A percentile compares a stretch with the other conserved stretches of the same genome.
Conservation (phyloP, 2,329 filamentous ascomycete genomes). For the Ophiostoma piceae region DNA sequence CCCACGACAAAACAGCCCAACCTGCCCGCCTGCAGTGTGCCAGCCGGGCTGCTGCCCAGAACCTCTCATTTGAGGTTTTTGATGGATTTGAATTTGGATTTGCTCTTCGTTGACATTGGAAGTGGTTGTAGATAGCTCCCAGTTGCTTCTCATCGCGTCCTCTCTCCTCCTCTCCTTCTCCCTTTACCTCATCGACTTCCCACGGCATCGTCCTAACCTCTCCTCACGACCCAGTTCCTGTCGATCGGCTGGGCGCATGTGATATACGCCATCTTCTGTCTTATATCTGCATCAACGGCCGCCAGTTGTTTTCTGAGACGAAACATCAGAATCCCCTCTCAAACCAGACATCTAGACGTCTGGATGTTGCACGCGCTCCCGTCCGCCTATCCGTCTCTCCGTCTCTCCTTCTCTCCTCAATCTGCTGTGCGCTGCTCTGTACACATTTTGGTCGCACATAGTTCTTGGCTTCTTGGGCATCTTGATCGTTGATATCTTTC, state of each 20-base stretch:
- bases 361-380: not conserved
- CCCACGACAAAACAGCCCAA: slow-evolving; percentile 17
- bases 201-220: not conserved
- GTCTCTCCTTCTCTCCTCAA: too few relatives aligned
- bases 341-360: not conserved
- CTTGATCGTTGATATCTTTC: not conserved
- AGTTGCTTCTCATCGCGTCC: not conserved
- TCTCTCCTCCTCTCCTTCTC: not conserved
- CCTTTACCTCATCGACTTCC: not conserved
- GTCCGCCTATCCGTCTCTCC: not conserved
- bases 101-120: not conserved
- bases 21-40: not conserved
- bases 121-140: not conserved
- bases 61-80: not conserved
- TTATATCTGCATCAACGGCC: not conserved
- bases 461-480: not conserved
- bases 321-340: not conserved
- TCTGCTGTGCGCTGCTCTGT: too few relatives aligned
- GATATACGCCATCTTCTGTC: not conserved
- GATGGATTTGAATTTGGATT: not conserved
- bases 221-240: not conserved
- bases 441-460: not conserved
- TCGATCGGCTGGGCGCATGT: not conserved
- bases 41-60: not conserved
- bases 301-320: not conserved